phyloP scores from a whole-genome alignment of 2,329 filamentous ascomycete species.

The Neonectria coccinea region DNA sequence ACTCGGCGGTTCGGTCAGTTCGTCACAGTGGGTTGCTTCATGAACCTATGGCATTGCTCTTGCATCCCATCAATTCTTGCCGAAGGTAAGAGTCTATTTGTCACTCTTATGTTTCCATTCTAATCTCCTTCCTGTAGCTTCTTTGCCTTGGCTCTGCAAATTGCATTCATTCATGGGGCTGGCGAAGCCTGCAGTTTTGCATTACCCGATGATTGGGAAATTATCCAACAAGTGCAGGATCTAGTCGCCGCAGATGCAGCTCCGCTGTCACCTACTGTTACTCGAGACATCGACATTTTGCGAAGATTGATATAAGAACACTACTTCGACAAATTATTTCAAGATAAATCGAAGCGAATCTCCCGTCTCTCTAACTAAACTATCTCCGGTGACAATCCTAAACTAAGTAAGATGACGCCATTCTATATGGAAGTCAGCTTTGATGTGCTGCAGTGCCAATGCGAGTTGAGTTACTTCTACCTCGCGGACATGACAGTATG shows the following conservation, averaged over 20 bases:
- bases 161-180: conserved; percentile 15
- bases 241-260: neutral
- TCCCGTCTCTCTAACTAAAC: too few species aligned
- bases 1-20: conserved; percentile 6
- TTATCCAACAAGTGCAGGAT: conserved; percentile 5
- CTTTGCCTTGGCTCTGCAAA: conserved; percentile 29
- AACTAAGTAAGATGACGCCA: too few species aligned
- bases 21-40: conserved; percentile 19
- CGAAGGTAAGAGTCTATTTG: conserved; percentile 9
- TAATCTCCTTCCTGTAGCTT: conserved; percentile 15
- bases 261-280: conserved; percentile 18
- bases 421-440: too few species aligned
- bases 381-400: too few species aligned
- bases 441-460: too few species aligned
- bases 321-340: too few species aligned
- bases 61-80: conserved; percentile 35
- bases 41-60: conserved; percentile 20
- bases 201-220: conserved; percentile 1
- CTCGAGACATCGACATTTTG: conserved; percentile 26
- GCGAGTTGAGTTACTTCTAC: too few species aligned
- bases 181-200: conserved; percentile 1
- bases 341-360: too few species aligned
- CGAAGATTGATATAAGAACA: neutral
- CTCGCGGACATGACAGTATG: too few species aligned
- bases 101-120: too few species aligned